phyloP scores from a whole-genome alignment of 202 grass and related monocot genomes.

The Elaeis oleifera region DNA sequence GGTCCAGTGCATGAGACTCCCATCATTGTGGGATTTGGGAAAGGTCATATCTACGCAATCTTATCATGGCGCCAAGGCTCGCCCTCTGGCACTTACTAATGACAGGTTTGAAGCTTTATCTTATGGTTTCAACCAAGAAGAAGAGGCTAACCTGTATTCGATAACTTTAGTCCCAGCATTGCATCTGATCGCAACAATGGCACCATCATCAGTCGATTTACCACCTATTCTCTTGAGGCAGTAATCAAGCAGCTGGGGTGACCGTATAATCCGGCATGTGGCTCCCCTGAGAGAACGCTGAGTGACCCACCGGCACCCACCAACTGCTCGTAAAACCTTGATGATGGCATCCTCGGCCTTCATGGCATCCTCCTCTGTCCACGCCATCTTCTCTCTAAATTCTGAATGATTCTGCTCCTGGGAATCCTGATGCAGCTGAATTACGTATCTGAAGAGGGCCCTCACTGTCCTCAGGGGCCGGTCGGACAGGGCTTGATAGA shows the following conservation, averaged over 20 bases:
- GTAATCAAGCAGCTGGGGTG: constrained; percentile 35
- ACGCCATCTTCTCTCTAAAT: background rate
- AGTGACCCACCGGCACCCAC: constrained; percentile 29
- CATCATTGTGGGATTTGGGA: too few relatives aligned
- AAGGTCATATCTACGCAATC: too few relatives aligned
- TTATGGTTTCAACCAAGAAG: background rate
- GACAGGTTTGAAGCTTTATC: too few relatives aligned
- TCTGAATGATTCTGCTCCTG: background rate
- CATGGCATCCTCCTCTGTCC: constrained; percentile 31
- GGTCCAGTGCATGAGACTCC: too few relatives aligned
- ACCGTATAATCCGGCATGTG: constrained; percentile 22
- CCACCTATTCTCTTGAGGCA: constrained; percentile 34
- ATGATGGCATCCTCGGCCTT: constrained; percentile 24
- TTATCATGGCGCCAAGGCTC: too few relatives aligned
- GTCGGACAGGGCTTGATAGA: constrained; percentile 43
- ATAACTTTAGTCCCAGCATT: constrained; percentile 34
- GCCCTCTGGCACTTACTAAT: too few relatives aligned
- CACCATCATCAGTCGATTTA: constrained; percentile 22
- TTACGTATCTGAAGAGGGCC: constrained; percentile 43
- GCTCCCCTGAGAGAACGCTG: constrained; percentile 34
- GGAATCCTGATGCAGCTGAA: constrained; percentile 14
- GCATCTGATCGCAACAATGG: constrained; percentile 32
- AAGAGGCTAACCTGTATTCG: constrained; percentile 43
- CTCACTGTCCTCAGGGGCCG: constrained; percentile 18
- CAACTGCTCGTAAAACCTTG: constrained; percentile 40